A percentile compares a stretch with the other conserved stretches of the same genome.
Conservation (phyloP, 129 eudicot genomes). For the Ambrosia artemisiifolia region DNA sequence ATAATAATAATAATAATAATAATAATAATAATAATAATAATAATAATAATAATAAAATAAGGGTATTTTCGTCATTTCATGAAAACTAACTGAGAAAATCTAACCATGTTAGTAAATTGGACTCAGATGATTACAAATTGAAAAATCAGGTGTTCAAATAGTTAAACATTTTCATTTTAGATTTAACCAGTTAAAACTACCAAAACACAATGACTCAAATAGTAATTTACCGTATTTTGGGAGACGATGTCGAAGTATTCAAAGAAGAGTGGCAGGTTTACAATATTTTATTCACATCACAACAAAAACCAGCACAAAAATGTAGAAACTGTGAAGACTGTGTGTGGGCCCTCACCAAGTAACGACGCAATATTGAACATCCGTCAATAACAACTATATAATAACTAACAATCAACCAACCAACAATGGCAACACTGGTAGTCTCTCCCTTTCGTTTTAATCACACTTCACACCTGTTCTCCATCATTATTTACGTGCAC, state of each 20-base stretch:
- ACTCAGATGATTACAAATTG: no score
- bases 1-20: no score
- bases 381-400: conserved; percentile 18
- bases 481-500: conserved; percentile 10
- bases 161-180: no score
- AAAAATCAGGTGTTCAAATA: no score
- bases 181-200: no score
- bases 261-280: conserved; percentile 13
- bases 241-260: not conserved
- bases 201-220: no score
- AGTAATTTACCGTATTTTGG: no score
- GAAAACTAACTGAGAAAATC: no score
- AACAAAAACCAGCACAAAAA: conserved; percentile 15
- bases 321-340: conserved; percentile 21
- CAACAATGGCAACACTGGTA: not conserved
- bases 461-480: not conserved
- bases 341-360: conserved; percentile 22
- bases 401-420: not conserved
- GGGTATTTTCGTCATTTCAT: no score
- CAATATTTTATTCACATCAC: conserved; percentile 2
- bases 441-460: not conserved
- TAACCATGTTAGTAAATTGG: no score
- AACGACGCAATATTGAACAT: conserved; percentile 17
- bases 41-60: no score
- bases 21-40: no score